phyloP scores from a whole-genome alignment of 768 basidiomycete species.

The Hygrophorus russula region DNA sequence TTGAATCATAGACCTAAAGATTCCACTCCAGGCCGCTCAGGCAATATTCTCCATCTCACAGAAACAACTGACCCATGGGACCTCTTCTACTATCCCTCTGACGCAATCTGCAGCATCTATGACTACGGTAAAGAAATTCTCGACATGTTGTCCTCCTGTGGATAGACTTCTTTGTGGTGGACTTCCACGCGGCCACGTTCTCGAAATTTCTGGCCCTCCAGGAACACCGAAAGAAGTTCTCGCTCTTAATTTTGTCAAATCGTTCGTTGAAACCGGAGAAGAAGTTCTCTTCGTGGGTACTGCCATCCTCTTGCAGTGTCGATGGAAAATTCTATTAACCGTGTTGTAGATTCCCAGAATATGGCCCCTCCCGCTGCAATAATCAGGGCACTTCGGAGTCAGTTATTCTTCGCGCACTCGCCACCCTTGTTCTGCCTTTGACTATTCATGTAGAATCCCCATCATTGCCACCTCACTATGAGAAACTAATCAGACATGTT shows the following conservation, averaged over 20 bases:
- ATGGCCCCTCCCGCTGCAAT: constrained; percentile 26
- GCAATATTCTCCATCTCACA: constrained; percentile 32
- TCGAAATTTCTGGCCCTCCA: constrained; percentile 71
- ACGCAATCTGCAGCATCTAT: constrained; percentile 50
- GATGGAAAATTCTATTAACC: constrained; percentile 1
- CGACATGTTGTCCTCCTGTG: constrained; percentile 36
- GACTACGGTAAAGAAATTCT: constrained; percentile 17
- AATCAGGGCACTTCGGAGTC: constrained; percentile 17
- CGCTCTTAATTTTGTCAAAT: constrained; percentile 35
- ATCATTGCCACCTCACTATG: constrained; percentile 11
- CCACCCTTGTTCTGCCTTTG: constrained; percentile 10
- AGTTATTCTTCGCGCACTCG: neutral
- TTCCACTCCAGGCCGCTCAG: constrained; percentile 34
- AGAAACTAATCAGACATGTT: constrained; percentile 25
- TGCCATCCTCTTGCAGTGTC: neutral
- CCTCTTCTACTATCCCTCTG: constrained; percentile 7
- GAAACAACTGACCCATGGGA: constrained; percentile 13
- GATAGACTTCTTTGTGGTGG: constrained; percentile 57
- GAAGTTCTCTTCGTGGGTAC: constrained; percentile 60
- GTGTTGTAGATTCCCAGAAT: constrained; percentile 31
- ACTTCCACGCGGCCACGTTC: constrained; percentile 43
- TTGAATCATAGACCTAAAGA: constrained; percentile 34
- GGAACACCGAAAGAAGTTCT: constrained; percentile 55
- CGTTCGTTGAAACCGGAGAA: constrained; percentile 34
- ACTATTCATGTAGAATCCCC: constrained; percentile 6